A percentile compares a stretch with the other conserved stretches of the same genome.
Conservation (phyloP, 1,139 yeast genomes). For the Magnusiomyces paraingens region DNA sequence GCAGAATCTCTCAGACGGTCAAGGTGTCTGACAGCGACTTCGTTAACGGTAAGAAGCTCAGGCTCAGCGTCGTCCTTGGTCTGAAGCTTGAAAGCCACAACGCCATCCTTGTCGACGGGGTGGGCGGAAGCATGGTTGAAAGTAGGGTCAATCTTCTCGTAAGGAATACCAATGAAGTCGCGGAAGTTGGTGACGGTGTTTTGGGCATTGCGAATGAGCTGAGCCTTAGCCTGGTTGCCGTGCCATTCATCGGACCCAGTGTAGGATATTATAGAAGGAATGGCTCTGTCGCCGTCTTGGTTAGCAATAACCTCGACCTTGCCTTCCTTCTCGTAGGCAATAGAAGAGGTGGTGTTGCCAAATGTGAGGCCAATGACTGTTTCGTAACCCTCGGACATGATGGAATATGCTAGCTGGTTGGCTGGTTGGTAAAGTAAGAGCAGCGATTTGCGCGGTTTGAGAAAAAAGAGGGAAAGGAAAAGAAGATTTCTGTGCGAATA, state of each 20-base stretch:
- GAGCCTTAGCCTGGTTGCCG: slow-evolving; percentile 93
- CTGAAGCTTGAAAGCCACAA: slow-evolving; percentile 58
- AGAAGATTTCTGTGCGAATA: background rate
- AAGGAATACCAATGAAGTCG: slow-evolving; percentile 78
- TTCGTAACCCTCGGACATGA: slow-evolving; percentile 31
- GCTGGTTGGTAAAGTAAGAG: background rate
- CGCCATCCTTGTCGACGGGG: slow-evolving; percentile 65
- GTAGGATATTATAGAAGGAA: slow-evolving; percentile 87
- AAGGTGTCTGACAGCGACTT: slow-evolving; percentile 79
- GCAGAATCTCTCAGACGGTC: slow-evolving; percentile 82
- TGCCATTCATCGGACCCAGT: slow-evolving; percentile 94
- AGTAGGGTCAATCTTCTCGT: slow-evolving; percentile 60
- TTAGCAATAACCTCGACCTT: slow-evolving; percentile 96
- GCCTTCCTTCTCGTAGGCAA: slow-evolving; percentile 87
- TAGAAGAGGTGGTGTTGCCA: slow-evolving; percentile 94
- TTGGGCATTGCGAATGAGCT: slow-evolving; percentile 80
- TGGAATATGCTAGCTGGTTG: background rate
- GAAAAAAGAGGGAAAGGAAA: background rate
- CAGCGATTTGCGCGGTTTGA: too few species aligned
- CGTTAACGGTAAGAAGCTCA: slow-evolving; percentile 57
- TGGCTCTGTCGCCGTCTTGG: slow-evolving; percentile 98
- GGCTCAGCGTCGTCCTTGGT: slow-evolving; percentile 32
- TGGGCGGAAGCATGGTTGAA: slow-evolving; percentile 60
- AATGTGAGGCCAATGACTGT: slow-evolving; percentile 90
- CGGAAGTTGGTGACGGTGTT: slow-evolving; percentile 90